Percentiles rank a stretch among this genome's conserved stretches.
Evolutionary conservation across 2,329 filamentous ascomycete genomes (phyloP).

Genomic region (Penicillium sp.): DNA sequence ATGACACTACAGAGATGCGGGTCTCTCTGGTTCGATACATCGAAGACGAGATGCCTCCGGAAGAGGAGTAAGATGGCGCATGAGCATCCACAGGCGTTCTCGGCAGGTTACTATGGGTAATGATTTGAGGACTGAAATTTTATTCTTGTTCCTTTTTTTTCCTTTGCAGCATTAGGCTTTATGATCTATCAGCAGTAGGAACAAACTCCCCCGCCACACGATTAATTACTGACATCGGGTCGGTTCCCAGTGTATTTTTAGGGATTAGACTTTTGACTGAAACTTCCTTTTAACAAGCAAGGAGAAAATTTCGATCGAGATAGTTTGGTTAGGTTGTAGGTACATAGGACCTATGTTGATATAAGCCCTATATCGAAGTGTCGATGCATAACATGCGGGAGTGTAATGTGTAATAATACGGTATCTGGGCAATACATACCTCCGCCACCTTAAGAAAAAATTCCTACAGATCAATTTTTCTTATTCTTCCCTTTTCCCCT

Average conservation of each 20-base stretch:
- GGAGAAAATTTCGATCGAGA: neutral
- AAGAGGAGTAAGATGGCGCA: constrained; percentile 68
- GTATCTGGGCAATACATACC: neutral
- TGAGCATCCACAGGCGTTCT: constrained; percentile 23
- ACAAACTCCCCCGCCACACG: constrained; percentile 18
- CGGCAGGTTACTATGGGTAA: constrained; percentile 4
- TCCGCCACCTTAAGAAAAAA: constrained; percentile 1
- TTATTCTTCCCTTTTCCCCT: neutral
- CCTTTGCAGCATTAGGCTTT: constrained; percentile 19
- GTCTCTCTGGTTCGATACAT: constrained; percentile 90
- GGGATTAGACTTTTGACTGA: neutral
- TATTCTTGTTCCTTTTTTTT: constrained; percentile 1
- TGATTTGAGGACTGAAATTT: constrained; percentile 2
- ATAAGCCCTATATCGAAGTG: neutral
- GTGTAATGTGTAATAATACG: constrained; percentile 2
- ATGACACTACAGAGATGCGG: constrained; percentile 96
- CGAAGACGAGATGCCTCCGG: constrained; percentile 93
- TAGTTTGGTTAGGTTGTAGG: neutral
- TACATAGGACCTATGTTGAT: neutral
- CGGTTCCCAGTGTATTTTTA: constrained; percentile 2
- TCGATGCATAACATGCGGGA: neutral
- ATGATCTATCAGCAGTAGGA: constrained; percentile 22
- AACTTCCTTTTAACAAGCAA: neutral
- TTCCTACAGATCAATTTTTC: constrained; percentile 2
- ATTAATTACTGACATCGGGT: constrained; percentile 17